A percentile compares a stretch with the other conserved stretches of the same genome.
phyloP scores from a whole-genome alignment of 176 grass and related monocot genomes.

The Miscanthus lutarioriparius region DNA sequence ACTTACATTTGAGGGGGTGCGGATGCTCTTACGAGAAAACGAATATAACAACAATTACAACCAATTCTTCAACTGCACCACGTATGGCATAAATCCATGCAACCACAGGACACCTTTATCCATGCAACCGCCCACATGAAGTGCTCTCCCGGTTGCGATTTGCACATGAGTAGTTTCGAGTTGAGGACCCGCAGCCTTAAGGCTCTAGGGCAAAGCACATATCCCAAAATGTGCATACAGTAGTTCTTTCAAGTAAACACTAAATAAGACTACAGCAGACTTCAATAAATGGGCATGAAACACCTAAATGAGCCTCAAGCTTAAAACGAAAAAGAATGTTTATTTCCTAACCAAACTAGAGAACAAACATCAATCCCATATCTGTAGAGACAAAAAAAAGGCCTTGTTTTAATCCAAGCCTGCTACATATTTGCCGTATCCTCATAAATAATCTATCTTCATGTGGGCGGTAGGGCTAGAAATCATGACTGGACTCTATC shows the following conservation, averaged over 20 bases:
- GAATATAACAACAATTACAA: neutral
- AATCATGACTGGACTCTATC: slow-evolving; percentile 32
- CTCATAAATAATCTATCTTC: slow-evolving; percentile 51
- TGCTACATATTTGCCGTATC: slow-evolving; percentile 41
- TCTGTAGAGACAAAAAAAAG: slow-evolving; percentile 42
- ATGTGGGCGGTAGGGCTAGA: slow-evolving; percentile 23
- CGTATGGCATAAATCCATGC: neutral
- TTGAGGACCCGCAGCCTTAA: slow-evolving; percentile 22
- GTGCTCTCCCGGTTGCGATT: neutral
- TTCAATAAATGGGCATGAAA: slow-evolving; percentile 21
- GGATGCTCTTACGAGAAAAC: neutral
- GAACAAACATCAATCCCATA: slow-evolving; percentile 40
- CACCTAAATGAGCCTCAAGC: slow-evolving; percentile 40
- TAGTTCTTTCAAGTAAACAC: slow-evolving; percentile 36
- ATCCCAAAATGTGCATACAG: slow-evolving; percentile 36
- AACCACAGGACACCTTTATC: neutral
- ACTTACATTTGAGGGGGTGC: neutral
- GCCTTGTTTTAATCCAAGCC: slow-evolving; percentile 28
- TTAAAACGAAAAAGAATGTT: slow-evolving; percentile 21
- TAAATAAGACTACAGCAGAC: slow-evolving; percentile 24
- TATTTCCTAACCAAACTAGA: slow-evolving; percentile 59
- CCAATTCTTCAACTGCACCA: too few species aligned
- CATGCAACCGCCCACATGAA: too few species aligned
- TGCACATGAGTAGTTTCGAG: neutral
- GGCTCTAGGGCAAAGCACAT: slow-evolving; percentile 20